Conservation (phyloP, 1,284 basidiomycete genomes). For the Ganoderma boninense region DNA sequence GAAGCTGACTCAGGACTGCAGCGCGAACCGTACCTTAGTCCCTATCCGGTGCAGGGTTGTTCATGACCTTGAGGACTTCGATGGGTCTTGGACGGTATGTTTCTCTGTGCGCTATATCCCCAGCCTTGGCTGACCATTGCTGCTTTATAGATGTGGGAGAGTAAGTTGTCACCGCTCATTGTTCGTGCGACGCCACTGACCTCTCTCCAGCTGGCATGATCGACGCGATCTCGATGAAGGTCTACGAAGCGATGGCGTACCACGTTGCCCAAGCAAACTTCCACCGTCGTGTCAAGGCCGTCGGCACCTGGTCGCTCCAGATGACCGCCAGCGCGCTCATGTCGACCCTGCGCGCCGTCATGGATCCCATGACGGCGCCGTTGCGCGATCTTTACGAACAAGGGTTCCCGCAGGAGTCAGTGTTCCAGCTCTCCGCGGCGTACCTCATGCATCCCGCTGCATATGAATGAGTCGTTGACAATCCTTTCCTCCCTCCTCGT, state of each 20-base stretch:
- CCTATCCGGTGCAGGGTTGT: conserved; percentile 91
- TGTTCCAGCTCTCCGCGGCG: conserved; percentile 26
- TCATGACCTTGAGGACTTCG: conserved; percentile 83
- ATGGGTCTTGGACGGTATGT: conserved; percentile 88
- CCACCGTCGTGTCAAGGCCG: conserved; percentile 86
- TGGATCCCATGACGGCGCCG: conserved; percentile 62
- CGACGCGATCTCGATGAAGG: conserved; percentile 84
- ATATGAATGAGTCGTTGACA: conserved; percentile 6
- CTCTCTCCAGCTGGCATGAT: conserved; percentile 74
- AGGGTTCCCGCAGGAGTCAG: conserved; percentile 32
- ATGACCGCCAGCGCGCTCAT: conserved; percentile 75
- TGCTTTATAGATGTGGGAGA: conserved; percentile 80
- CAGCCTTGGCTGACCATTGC: conserved; percentile 22
- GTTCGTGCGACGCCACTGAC: conserved; percentile 28
- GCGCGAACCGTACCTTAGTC: conserved; percentile 90
- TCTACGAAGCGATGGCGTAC: conserved; percentile 90
- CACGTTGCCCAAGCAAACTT: conserved; percentile 91
- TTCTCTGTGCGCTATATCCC: background rate
- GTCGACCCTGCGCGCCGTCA: conserved; percentile 62
- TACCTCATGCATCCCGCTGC: conserved; percentile 3
- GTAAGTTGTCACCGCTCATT: conserved; percentile 50
- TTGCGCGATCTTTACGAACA: conserved; percentile 51
- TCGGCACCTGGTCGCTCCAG: conserved; percentile 85
- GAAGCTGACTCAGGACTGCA: conserved; percentile 42
- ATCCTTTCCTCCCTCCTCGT: background rate